phyloP scores from a whole-genome alignment of 2,329 filamentous ascomycete species.

The Moelleriella libera region DNA sequence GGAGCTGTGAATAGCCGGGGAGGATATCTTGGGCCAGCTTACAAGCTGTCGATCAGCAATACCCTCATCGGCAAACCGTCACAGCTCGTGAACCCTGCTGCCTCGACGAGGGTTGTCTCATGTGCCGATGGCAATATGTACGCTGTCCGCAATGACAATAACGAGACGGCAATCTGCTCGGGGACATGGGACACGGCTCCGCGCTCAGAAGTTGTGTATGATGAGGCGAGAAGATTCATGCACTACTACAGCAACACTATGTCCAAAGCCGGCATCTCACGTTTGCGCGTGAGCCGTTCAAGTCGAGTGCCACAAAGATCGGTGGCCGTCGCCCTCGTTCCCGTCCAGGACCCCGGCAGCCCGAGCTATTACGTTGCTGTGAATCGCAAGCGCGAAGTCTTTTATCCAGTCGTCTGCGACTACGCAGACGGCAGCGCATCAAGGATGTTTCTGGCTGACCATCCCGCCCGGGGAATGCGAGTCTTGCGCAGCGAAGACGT shows the following conservation, averaged over 20 bases:
- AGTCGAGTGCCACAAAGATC: constrained; percentile 6
- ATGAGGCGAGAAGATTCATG: constrained; percentile 12
- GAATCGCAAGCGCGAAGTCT: constrained; percentile 9
- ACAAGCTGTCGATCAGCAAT: constrained; percentile 7
- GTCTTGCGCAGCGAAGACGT: constrained; percentile 11
- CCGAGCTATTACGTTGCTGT: constrained; percentile 9
- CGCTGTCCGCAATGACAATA: constrained; percentile 8
- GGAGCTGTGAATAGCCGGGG: background rate
- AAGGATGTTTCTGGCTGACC: constrained; percentile 14
- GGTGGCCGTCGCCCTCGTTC: constrained; percentile 9
- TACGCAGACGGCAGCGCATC: constrained; percentile 9
- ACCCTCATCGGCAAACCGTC: constrained; percentile 9
- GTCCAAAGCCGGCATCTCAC: constrained; percentile 14
- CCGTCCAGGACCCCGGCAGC: constrained; percentile 4
- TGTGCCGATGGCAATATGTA: constrained; percentile 22
- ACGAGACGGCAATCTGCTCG: constrained; percentile 2
- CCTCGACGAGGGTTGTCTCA: constrained; percentile 11
- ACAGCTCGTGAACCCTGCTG: constrained; percentile 8
- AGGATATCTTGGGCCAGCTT: background rate
- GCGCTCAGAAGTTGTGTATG: constrained; percentile 9
- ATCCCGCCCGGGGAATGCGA: constrained; percentile 9
- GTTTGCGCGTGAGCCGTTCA: constrained; percentile 11
- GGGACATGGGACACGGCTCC: constrained; percentile 6
- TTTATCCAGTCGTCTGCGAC: constrained; percentile 15
- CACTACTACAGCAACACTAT: constrained; percentile 21